A percentile compares a stretch with the other conserved stretches of the same genome.
Conservation (phyloP, 768 basidiomycete genomes). For the Collybia mongolica region DNA sequence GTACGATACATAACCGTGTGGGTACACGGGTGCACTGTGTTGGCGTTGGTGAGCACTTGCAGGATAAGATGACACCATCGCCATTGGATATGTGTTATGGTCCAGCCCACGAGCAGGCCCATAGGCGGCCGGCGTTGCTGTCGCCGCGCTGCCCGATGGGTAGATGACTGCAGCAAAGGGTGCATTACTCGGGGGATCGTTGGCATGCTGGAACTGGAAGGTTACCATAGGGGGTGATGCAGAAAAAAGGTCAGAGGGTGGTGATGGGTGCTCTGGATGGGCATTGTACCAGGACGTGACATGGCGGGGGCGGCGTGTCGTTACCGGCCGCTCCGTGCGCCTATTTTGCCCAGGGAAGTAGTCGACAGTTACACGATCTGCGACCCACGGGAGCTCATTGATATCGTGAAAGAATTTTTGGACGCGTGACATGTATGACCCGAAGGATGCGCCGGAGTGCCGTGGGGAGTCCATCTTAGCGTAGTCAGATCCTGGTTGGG, state of each 20-base stretch:
- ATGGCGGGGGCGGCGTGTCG: conserved; percentile 1
- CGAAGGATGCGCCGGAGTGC: conserved; percentile 23
- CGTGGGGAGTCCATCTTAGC: conserved; percentile 29
- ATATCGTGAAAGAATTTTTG: conserved; percentile 29
- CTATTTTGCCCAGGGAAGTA: conserved; percentile 24
- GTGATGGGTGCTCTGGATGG: neutral
- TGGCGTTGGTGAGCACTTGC: neutral
- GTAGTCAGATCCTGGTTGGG: conserved; percentile 29
- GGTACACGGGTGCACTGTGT: conserved; percentile 6
- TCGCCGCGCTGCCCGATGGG: no score
- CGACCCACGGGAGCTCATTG: conserved; percentile 34
- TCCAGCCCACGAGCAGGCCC: neutral
- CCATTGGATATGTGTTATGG: neutral
- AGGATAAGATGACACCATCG: neutral
- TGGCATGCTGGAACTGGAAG: neutral
- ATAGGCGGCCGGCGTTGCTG: neutral
- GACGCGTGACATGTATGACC: conserved; percentile 24
- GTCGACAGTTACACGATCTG: conserved; percentile 29
- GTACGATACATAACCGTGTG: conserved; percentile 13
- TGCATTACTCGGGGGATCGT: conserved; percentile 2
- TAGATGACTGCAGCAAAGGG: conserved; percentile 7
- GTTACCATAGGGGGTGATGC: conserved; percentile 9
- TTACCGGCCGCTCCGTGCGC: conserved; percentile 11
- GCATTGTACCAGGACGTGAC: conserved; percentile 15
- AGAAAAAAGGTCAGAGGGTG: conserved; percentile 11